Base-by-base conservation (phyloP, 495 filamentous ascomycete genomes). In the Xylaria longipes region DNA sequence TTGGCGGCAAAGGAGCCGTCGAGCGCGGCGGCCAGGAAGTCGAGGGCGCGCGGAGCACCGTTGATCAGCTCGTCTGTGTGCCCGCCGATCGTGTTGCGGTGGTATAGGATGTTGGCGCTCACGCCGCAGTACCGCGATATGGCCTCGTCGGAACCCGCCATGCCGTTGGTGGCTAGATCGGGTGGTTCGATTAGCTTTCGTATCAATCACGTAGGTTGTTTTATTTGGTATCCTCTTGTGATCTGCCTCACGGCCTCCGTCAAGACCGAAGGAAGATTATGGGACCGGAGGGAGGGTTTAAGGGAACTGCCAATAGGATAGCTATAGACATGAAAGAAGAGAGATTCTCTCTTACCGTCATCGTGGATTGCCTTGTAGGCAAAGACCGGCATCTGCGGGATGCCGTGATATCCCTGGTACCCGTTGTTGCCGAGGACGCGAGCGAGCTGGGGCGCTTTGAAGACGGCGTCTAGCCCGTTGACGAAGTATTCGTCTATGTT, bases 21-120 rank as follows among this genome's bases (percentile, higher is more conserved):
- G 6, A 60, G 33, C 1, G 33, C 33, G 17, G 29, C 57, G 17
- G 31, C 57, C 2, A 60, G 31, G 33, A 60, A 60, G 9, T 37
- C 57, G 33, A 60, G 9, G 20, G 57, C 57, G 1, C 57, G 57
- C 31, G 29, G 57, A 2, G 17, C 31, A 6, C 57, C 57, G 11
- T 60, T 60, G 7, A 37, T 37, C 6, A 60, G 31, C n/a, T 60
- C 57, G 33, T 22, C 57, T 0, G 15, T 22, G 33, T 60, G 57
- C 17, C 57, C 57, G 57, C 57, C 57, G 6, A 35, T 37, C 31
- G 31, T 11, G 33, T 60, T 60, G 33, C 57, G 57, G 33, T 60
- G 31, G 9, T 35, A 60, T 4, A 60, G 9, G 33, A 60, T 22
- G 20, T 37, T 60, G 17, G 57, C 57, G 0, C 57, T 33, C 9